Evolutionary conservation across 2,329 filamentous ascomycete genomes (phyloP).

Genomic region (Ascochyta fabae): DNA sequence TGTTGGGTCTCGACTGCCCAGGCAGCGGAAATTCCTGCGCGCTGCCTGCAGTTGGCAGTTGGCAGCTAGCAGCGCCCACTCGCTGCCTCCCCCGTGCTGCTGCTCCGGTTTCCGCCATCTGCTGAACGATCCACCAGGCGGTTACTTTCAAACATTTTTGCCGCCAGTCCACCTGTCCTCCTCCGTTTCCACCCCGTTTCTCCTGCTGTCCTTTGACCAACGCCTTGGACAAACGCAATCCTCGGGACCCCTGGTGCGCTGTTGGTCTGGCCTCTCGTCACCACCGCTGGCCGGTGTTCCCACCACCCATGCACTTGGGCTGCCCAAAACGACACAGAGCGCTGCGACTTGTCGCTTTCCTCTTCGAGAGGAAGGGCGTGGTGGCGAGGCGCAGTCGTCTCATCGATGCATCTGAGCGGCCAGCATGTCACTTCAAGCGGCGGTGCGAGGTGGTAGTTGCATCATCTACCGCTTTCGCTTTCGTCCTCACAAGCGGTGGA

Average conservation of each 20-base stretch:
- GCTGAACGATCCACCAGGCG: conserved; percentile 2
- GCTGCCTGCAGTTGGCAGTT: no score
- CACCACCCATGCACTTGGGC: conserved; percentile 1
- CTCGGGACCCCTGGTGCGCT: background rate
- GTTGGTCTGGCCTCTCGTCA: background rate
- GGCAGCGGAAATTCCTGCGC: conserved; percentile 1
- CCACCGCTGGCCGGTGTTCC: background rate
- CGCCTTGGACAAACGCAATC: background rate
- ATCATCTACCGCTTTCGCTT: conserved; percentile 18
- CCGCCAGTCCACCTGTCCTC: background rate
- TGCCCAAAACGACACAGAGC: background rate
- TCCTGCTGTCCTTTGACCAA: background rate
- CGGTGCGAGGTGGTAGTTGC: conserved; percentile 24
- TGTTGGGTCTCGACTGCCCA: background rate
- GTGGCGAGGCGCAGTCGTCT: conserved; percentile 22
- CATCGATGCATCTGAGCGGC: conserved; percentile 14
- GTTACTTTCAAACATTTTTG: background rate
- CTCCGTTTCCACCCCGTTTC: background rate
- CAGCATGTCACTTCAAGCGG: conserved; percentile 13
- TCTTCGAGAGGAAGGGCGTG: background rate
- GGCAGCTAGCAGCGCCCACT: no score
- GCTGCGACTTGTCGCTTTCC: conserved; percentile 19
- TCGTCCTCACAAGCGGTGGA: no score
- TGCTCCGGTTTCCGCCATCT: background rate
- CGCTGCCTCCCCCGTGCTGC: no score